phyloP scores from a whole-genome alignment of 75 land plant genomes.

The Selaginella moellendorffii region DNA sequence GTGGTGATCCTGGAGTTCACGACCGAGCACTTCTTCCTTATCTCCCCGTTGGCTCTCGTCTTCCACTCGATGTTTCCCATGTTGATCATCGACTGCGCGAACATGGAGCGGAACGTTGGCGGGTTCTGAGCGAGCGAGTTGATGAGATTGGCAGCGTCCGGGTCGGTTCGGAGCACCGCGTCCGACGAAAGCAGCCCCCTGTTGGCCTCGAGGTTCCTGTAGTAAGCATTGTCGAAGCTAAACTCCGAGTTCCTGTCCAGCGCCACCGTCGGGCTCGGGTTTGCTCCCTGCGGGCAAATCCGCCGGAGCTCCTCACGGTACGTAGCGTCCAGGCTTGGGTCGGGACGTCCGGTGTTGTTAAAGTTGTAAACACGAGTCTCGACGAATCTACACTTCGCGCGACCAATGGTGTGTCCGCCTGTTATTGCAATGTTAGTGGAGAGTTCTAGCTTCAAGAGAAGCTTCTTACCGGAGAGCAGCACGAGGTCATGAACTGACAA shows the following conservation, averaged over 20 bases:
- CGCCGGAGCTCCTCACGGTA: constrained; percentile 1
- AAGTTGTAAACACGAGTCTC: constrained; percentile 13
- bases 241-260: constrained; percentile 28
- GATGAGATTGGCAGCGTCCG: constrained; percentile 5
- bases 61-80: constrained; percentile 45
- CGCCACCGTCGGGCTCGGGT: constrained; percentile 19
- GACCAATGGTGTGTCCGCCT: constrained; percentile 19
- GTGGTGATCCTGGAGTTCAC: too few species aligned
- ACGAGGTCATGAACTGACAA: constrained; percentile 46
- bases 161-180: constrained; percentile 25
- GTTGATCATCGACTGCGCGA: too few species aligned
- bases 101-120: constrained; percentile 7
- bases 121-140: too few species aligned
- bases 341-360: constrained; percentile 6
- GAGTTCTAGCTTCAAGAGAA: too few species aligned
- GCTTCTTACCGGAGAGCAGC: constrained; percentile 49
- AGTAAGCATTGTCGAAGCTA: constrained; percentile 41
- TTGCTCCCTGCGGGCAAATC: constrained; percentile 14
- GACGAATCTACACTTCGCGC: constrained; percentile 10
- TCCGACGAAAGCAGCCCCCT: constrained; percentile 46
- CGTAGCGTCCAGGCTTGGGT: constrained; percentile 7
- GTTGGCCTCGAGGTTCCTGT: constrained; percentile 14
- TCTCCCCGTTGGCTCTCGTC: constrained; percentile 31
- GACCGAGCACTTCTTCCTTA: constrained; percentile 35
- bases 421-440: too few species aligned